These are phyloP conservation scores for Tremella yokohamensis DNA, from an alignment of 768 basidiomycete genomes.

Conservation along the genomic window DNA sequence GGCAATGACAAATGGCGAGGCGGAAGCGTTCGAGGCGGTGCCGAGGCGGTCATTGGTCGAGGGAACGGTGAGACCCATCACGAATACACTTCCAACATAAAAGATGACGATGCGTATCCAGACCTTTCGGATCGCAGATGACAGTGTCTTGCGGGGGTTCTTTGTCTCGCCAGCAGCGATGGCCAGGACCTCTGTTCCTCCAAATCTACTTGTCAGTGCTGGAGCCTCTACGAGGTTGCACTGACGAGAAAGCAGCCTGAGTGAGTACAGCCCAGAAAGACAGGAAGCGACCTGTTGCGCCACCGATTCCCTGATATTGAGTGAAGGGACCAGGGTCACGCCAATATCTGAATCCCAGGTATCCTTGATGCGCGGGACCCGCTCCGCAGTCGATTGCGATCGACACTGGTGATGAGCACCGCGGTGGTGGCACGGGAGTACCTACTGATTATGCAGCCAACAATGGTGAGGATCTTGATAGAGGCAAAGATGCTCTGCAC, in stretches of 20 bases:
- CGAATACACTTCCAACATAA: slow-evolving; percentile 50
- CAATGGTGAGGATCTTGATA: no score
- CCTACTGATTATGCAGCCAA: no score
- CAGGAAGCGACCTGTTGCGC: slow-evolving; percentile 72
- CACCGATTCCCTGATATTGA: slow-evolving; percentile 60
- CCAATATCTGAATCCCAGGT: slow-evolving; percentile 66
- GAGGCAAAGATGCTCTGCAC: no score
- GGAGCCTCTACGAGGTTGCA: no score
- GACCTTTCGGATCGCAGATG: slow-evolving; percentile 65
- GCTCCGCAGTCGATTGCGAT: no score
- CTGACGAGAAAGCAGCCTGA: slow-evolving; percentile 82
- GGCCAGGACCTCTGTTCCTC: slow-evolving; percentile 86
- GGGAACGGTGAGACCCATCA: slow-evolving; percentile 46
- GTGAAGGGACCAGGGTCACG: slow-evolving; percentile 65
- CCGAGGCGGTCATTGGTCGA: slow-evolving; percentile 49
- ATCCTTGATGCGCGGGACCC: no score
- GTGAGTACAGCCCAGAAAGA: slow-evolving; percentile 67
- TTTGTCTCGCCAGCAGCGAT: slow-evolving; percentile 61
- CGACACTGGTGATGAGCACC: no score
- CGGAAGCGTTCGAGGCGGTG: slow-evolving; percentile 65
- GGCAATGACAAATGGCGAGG: slow-evolving; percentile 86
- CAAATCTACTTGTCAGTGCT: no score
- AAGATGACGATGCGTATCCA: slow-evolving; percentile 77
- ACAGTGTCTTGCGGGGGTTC: slow-evolving; percentile 69
- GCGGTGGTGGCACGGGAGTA: no score